These are phyloP conservation scores for Chaetothyriales sp. DNA, from an alignment of 2,329 filamentous ascomycete genomes.

Conservation along the genomic window DNA sequence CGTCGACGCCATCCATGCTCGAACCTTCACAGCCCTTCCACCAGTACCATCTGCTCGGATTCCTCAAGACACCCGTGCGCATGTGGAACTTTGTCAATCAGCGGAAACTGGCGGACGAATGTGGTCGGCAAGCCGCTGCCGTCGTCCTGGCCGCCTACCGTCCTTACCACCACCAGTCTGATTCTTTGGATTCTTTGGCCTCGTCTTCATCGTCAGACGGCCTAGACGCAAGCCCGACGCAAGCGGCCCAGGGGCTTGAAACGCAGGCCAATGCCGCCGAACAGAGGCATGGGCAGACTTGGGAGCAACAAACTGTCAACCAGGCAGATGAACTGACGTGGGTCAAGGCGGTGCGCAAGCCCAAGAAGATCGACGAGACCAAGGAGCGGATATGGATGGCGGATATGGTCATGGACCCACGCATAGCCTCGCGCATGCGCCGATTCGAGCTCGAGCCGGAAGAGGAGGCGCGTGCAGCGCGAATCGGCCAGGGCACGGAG, in stretches of 20 bases:
- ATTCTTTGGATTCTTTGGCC: not conserved
- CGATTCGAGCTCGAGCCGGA: slow-evolving; percentile 57
- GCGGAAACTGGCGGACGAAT: slow-evolving; percentile 68
- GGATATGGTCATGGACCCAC: slow-evolving; percentile 59
- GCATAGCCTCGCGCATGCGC: slow-evolving; percentile 67
- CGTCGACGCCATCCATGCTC: slow-evolving; percentile 55
- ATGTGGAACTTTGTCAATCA: slow-evolving; percentile 75
- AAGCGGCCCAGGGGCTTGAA: slow-evolving; percentile 22
- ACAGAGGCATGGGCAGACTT: slow-evolving; percentile 24
- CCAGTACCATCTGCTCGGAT: slow-evolving; percentile 84
- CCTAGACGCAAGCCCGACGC: no score
- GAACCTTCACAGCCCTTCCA: slow-evolving; percentile 58
- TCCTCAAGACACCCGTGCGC: slow-evolving; percentile 75
- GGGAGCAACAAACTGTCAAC: slow-evolving; percentile 54
- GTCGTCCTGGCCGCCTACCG: slow-evolving; percentile 50
- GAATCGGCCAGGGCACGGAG: slow-evolving; percentile 51
- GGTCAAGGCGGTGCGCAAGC: slow-evolving; percentile 63
- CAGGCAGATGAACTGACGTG: slow-evolving; percentile 64
- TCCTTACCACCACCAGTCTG: slow-evolving; percentile 25
- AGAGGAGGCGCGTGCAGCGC: slow-evolving; percentile 53
- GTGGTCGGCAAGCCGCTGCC: slow-evolving; percentile 77
- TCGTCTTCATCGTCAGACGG: slow-evolving; percentile 1
- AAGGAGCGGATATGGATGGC: slow-evolving; percentile 64
- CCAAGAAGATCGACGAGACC: slow-evolving; percentile 34
- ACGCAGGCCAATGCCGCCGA: slow-evolving; percentile 18